Evolutionary conservation across 2,329 filamentous ascomycete species (phyloP).

Genomic region (Didymella glomerata): DNA sequence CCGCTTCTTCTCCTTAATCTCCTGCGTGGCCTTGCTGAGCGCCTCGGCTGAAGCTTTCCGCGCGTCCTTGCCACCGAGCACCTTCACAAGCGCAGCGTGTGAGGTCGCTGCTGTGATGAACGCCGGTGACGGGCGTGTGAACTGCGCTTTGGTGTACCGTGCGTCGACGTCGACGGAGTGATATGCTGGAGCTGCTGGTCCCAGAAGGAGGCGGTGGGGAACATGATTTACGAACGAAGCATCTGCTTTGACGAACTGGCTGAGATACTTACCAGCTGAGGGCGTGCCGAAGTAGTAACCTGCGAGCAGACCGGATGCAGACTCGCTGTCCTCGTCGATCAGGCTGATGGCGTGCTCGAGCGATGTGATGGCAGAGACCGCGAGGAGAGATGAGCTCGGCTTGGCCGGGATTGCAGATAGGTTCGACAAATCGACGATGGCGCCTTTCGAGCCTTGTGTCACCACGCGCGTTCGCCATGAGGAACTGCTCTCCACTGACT

Average conservation of each 20-base stretch:
- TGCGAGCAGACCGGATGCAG: slow-evolving; percentile 49
- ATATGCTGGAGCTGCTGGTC: slow-evolving; percentile 34
- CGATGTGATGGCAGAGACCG: slow-evolving; percentile 58
- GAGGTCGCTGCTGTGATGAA: slow-evolving; percentile 24
- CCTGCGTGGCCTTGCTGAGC: slow-evolving; percentile 28
- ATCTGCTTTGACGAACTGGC: slow-evolving; percentile 63
- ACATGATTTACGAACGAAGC: slow-evolving; percentile 66
- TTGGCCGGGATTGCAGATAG: slow-evolving; percentile 47
- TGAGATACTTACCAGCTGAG: slow-evolving; percentile 65
- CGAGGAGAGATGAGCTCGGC: slow-evolving; percentile 54
- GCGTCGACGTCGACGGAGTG: slow-evolving; percentile 29
- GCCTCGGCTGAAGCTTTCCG: slow-evolving; percentile 25
- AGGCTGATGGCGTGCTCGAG: slow-evolving; percentile 65
- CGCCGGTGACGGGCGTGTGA: slow-evolving; percentile 30
- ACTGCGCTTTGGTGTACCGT: slow-evolving; percentile 33
- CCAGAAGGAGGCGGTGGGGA: slow-evolving; percentile 61
- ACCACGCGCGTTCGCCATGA: slow-evolving; percentile 34
- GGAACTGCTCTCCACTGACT: slow-evolving; percentile 24
- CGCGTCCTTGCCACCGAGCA: slow-evolving; percentile 23
- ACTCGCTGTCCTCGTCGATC: slow-evolving; percentile 45
- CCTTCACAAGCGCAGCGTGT: slow-evolving; percentile 31
- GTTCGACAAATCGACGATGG: slow-evolving; percentile 40
- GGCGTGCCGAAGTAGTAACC: slow-evolving; percentile 63
- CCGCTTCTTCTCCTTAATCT: slow-evolving; percentile 47
- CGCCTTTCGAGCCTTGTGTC: slow-evolving; percentile 37